A percentile compares a stretch with the other conserved stretches of the same genome.
phyloP scores from a whole-genome alignment of 768 basidiomycete species.

The Gymnopilus dilepis region DNA sequence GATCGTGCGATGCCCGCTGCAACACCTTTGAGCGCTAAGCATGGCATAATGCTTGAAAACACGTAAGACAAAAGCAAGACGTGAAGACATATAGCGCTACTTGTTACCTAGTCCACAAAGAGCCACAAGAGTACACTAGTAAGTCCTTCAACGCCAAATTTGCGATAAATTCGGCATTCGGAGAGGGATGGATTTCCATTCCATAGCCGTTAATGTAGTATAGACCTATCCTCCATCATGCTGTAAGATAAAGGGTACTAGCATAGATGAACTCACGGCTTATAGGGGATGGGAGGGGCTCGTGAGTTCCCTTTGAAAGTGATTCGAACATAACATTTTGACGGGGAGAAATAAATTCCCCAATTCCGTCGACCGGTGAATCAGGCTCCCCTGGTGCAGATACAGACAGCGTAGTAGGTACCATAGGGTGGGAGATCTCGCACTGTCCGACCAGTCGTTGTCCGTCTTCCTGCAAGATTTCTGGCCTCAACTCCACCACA shows the following conservation, averaged over 20 bases:
- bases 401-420: slow-evolving; percentile 33
- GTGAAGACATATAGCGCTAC: not conserved
- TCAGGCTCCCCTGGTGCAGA: slow-evolving; percentile 36
- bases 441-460: slow-evolving; percentile 87
- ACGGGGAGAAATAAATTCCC: slow-evolving; percentile 47
- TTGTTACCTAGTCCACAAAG: slow-evolving; percentile 86
- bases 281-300: slow-evolving; percentile 65
- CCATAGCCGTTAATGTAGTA: slow-evolving; percentile 93
- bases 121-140: slow-evolving; percentile 92
- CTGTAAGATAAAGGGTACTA: not conserved
- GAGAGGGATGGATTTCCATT: slow-evolving; percentile 88
- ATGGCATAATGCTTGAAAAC: slow-evolving; percentile 80
- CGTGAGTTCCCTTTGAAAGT: slow-evolving; percentile 55
- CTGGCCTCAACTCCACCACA: not conserved
- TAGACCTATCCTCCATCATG: slow-evolving; percentile 52
- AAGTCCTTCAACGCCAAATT: slow-evolving; percentile 64
- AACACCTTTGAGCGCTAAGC: slow-evolving; percentile 84
- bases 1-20: slow-evolving; percentile 80
- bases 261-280: slow-evolving; percentile 49
- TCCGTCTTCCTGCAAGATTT: slow-evolving; percentile 66
- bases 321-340: slow-evolving; percentile 74
- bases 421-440: slow-evolving; percentile 88
- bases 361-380: slow-evolving; percentile 61
- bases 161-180: slow-evolving; percentile 80
- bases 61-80: not conserved